Evolutionary conservation across 2,329 filamentous ascomycete genomes (phyloP).

Genomic region (Trichoderma cornu-damae): DNA sequence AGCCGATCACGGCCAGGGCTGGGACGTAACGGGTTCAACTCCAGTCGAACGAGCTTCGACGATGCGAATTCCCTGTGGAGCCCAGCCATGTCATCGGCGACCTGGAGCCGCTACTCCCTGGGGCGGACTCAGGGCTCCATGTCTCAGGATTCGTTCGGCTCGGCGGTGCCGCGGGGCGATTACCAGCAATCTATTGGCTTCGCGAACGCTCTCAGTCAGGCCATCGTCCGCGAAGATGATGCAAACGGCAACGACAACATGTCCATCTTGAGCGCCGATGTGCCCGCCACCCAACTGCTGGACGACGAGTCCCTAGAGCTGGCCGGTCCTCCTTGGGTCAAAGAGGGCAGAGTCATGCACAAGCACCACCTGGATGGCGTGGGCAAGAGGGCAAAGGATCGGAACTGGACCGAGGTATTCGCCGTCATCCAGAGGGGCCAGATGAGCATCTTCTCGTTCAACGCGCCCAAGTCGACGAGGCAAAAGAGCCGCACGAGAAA

Average conservation of each 20-base stretch:
- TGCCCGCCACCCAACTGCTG: constrained; percentile 57
- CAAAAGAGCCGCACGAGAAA: constrained; percentile 57
- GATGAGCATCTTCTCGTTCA: constrained; percentile 91
- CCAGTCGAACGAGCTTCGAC: constrained; percentile 89
- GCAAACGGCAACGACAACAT: constrained; percentile 47
- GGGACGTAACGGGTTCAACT: constrained; percentile 74
- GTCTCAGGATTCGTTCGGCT: constrained; percentile 86
- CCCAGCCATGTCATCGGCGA: constrained; percentile 76
- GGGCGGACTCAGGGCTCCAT: constrained; percentile 87
- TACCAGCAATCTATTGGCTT: constrained; percentile 97
- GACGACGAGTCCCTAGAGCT: constrained; percentile 92
- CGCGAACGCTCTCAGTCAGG: constrained; percentile 91
- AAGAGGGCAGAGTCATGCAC: constrained; percentile 92
- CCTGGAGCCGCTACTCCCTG: constrained; percentile 90
- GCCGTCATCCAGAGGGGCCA: constrained; percentile 93
- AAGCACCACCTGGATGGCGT: constrained; percentile 91
- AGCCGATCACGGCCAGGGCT: constrained; percentile 73
- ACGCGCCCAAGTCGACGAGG: constrained; percentile 68
- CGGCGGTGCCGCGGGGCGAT: constrained; percentile 67
- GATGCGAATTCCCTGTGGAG: constrained; percentile 89
- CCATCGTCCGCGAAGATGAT: constrained; percentile 86
- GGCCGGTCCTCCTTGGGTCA: constrained; percentile 93
- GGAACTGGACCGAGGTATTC: constrained; percentile 93
- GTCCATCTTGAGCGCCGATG: constrained; percentile 55
- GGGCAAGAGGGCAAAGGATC: constrained; percentile 88